Evolutionary conservation across 2,329 filamentous ascomycete genomes (phyloP).

Genomic region (Curvularia spicifera): DNA sequence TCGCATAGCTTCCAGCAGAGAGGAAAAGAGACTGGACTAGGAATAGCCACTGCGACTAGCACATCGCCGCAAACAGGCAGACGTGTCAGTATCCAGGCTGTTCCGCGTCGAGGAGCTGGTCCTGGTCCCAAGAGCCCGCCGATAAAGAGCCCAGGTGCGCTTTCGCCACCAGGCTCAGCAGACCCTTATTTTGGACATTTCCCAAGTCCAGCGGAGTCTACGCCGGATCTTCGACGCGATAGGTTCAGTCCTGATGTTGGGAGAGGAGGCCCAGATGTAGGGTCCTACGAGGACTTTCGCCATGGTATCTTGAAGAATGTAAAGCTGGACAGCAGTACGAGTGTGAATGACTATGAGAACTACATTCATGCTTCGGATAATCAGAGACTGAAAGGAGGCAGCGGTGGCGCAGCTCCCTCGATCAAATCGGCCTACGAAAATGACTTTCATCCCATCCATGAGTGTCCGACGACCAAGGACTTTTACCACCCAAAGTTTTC

Average conservation of each 20-base stretch:
- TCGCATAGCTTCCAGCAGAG: slow-evolving; percentile 29
- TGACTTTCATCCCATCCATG: slow-evolving; percentile 45
- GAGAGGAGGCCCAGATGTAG: slow-evolving; percentile 36
- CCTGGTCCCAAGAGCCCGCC: slow-evolving; percentile 29
- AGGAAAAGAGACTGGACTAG: slow-evolving; percentile 39
- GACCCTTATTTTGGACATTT: slow-evolving; percentile 40
- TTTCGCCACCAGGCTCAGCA: slow-evolving; percentile 38
- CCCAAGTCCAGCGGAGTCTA: slow-evolving; percentile 35
- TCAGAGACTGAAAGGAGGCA: slow-evolving; percentile 22
- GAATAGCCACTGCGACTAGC: slow-evolving; percentile 37
- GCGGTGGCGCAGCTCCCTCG: slow-evolving; percentile 30
- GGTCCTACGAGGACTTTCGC: slow-evolving; percentile 39
- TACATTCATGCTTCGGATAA: slow-evolving; percentile 37
- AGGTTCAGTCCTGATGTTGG: slow-evolving; percentile 21
- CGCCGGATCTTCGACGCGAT: slow-evolving; percentile 44
- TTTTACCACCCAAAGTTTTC: slow-evolving; percentile 49
- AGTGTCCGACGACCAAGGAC: slow-evolving; percentile 47
- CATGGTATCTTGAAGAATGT: slow-evolving; percentile 31
- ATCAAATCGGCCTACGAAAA: slow-evolving; percentile 47
- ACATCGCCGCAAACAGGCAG: slow-evolving; percentile 22
- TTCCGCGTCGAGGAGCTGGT: slow-evolving; percentile 28
- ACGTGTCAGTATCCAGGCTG: slow-evolving; percentile 33
- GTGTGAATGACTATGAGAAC: slow-evolving; percentile 38
- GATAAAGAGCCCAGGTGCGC: slow-evolving; percentile 24
- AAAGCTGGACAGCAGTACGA: slow-evolving; percentile 29